Evolutionary conservation across 2,329 filamentous ascomycete species (phyloP).

Genomic region (Thielaviopsis populi): DNA sequence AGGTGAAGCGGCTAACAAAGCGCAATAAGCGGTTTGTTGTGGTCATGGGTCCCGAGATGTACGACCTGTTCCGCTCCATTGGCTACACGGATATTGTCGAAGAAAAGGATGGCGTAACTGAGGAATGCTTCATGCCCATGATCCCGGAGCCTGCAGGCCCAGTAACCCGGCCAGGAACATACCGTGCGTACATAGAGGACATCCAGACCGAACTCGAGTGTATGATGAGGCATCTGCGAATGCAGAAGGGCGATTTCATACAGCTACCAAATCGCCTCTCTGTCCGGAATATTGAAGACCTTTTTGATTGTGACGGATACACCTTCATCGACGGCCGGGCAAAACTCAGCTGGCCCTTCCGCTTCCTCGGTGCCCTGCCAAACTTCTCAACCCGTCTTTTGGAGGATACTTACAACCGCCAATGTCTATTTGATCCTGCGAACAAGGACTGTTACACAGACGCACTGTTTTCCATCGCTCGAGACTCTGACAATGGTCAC

Average conservation of each 20-base stretch:
- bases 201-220: conserved; percentile 35
- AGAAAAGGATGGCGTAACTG: conserved; percentile 27
- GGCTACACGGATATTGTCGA: conserved; percentile 32
- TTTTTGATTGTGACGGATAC: conserved; percentile 23
- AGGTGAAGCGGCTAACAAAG: conserved; percentile 35
- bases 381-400: conserved; percentile 19
- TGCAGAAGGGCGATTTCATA: conserved; percentile 22
- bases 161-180: conserved; percentile 27
- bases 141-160: conserved; percentile 20
- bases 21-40: conserved; percentile 42
- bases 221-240: conserved; percentile 23
- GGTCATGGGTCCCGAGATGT: conserved; percentile 37
- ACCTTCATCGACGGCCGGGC: conserved; percentile 18
- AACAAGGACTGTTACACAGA: conserved; percentile 18
- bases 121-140: conserved; percentile 27
- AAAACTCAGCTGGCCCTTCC: conserved; percentile 15
- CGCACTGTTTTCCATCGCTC: conserved; percentile 16
- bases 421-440: conserved; percentile 8
- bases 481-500: conserved; percentile 13
- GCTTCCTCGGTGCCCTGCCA: conserved; percentile 26
- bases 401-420: conserved; percentile 17
- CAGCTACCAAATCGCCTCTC: conserved; percentile 22
- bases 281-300: conserved; percentile 22
- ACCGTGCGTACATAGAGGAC: conserved; percentile 36
- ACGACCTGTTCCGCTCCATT: conserved; percentile 33